Evolutionary conservation across 495 filamentous ascomycete genomes (phyloP).

Genomic region (Chaetomium tenue): DNA sequence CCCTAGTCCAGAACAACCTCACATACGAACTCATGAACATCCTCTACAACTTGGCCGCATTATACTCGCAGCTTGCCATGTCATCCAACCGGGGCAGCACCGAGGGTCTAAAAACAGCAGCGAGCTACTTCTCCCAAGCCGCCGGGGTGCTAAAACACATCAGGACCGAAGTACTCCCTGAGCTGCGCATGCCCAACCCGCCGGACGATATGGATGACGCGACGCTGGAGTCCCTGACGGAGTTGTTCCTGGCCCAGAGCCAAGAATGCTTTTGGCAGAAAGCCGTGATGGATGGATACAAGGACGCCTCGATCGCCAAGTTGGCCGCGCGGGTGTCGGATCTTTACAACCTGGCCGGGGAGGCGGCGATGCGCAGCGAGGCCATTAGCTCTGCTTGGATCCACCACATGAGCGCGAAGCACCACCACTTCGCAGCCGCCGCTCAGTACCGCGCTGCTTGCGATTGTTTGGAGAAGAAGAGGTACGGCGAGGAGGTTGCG

Average conservation of each 20-base stretch:
- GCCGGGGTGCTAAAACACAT: conserved; percentile 83
- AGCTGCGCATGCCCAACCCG: conserved; percentile 72
- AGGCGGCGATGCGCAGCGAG: conserved; percentile 82
- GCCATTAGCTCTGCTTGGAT: conserved; percentile 94
- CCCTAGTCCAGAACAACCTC: conserved; percentile 85
- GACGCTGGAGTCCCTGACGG: conserved; percentile 78
- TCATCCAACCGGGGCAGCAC: conserved; percentile 71
- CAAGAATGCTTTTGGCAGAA: conserved; percentile 99
- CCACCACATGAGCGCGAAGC: conserved; percentile 95
- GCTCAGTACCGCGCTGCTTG: conserved; percentile 93
- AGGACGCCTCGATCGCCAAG: conserved; percentile 86
- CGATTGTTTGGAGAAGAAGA: conserved; percentile 88
- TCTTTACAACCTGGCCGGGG: conserved; percentile 79
- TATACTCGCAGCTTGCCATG: conserved; percentile 90
- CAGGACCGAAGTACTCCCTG: conserved; percentile 74
- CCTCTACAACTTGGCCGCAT: conserved; percentile 85
- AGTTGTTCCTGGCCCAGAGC: conserved; percentile 83
- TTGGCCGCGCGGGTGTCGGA: conserved; percentile 91
- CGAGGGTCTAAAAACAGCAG: conserved; percentile 84
- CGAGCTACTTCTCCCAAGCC: conserved; percentile 85
- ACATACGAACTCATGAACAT: conserved; percentile 94
- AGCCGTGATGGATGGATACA: conserved; percentile 89
- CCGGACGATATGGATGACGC: conserved; percentile 95
- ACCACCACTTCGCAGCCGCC: conserved; percentile 95
- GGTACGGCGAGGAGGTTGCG: conserved; percentile 95